Evolutionary conservation across 1,284 basidiomycete genomes (phyloP).

Genomic region (Puccinia coronata): DNA sequence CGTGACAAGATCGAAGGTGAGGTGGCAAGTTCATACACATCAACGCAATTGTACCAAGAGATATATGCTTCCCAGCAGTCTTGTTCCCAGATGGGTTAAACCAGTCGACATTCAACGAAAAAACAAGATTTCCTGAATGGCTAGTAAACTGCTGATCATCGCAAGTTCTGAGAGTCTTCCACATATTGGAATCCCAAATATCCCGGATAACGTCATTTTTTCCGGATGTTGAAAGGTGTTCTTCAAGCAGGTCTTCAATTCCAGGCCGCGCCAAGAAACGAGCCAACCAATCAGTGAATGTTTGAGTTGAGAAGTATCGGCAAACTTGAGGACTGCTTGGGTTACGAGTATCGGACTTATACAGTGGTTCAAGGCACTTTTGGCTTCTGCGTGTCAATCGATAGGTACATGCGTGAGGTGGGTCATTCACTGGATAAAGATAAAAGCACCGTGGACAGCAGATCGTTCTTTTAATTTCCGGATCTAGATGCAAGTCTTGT

Average conservation of each 20-base stretch:
- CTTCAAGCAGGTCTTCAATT: conserved; percentile 28
- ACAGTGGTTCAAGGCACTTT: conserved; percentile 13
- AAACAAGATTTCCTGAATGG: conserved; percentile 1
- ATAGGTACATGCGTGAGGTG: neutral
- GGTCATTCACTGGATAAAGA: neutral
- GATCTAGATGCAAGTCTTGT: neutral
- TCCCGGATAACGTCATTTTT: neutral
- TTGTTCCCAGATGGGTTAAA: conserved; percentile 41
- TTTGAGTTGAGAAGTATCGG: conserved; percentile 17
- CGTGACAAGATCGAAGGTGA: neutral
- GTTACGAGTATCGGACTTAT: neutral
- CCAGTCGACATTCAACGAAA: conserved; percentile 36
- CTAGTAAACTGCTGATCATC: neutral
- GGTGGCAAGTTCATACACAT: conserved; percentile 29
- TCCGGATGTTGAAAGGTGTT: neutral
- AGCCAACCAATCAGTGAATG: neutral
- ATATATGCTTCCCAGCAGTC: conserved; percentile 30
- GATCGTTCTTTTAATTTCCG: conserved; percentile 4
- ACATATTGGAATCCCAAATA: conserved; percentile 23
- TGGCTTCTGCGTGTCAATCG: conserved; percentile 1
- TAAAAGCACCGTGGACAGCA: conserved; percentile 11
- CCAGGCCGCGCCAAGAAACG: neutral
- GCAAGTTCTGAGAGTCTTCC: neutral
- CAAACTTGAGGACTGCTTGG: neutral
- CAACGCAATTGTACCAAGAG: conserved; percentile 25